A percentile compares a stretch with the other conserved stretches of the same genome.
Conservation (phyloP, 2,329 filamentous ascomycete genomes). For the Xylariaceae sp. region DNA sequence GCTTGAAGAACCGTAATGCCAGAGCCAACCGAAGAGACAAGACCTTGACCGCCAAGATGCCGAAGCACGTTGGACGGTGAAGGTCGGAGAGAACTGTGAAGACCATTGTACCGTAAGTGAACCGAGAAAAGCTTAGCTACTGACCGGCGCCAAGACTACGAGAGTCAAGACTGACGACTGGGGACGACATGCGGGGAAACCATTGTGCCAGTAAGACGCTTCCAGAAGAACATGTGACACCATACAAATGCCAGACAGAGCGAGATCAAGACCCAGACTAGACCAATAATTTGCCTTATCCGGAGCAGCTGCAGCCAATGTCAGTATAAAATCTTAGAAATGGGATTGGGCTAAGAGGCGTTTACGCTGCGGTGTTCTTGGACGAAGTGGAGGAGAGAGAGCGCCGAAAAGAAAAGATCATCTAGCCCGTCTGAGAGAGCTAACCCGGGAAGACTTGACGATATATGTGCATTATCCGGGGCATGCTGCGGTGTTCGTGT, state of each 20-base stretch:
- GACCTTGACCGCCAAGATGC: too few relatives aligned
- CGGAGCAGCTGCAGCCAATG: neutral
- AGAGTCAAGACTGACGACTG: neutral
- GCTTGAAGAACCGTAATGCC: too few relatives aligned
- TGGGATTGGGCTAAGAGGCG: neutral
- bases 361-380: too few relatives aligned
- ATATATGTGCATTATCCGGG: neutral
- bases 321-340: neutral
- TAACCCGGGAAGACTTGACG: too few relatives aligned
- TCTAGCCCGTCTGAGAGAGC: too few relatives aligned
- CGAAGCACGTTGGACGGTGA: too few relatives aligned
- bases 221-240: neutral
- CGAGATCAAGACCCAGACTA: slow-evolving; percentile 1
- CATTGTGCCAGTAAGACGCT: neutral
- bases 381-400: too few relatives aligned
- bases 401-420: too few relatives aligned
- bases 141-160: neutral
- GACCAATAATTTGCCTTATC: neutral
- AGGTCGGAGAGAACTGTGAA: too few relatives aligned
- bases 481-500: slow-evolving; percentile 1
- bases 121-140: neutral
- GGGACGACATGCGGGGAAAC: neutral
- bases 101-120: neutral
- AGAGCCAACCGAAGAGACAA: too few relatives aligned
- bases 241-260: neutral